Percentiles rank a stretch among this genome's conserved stretches.
Evolutionary conservation across 106 monocot genomes (phyloP).

Genomic region (Posidonia australis): DNA sequence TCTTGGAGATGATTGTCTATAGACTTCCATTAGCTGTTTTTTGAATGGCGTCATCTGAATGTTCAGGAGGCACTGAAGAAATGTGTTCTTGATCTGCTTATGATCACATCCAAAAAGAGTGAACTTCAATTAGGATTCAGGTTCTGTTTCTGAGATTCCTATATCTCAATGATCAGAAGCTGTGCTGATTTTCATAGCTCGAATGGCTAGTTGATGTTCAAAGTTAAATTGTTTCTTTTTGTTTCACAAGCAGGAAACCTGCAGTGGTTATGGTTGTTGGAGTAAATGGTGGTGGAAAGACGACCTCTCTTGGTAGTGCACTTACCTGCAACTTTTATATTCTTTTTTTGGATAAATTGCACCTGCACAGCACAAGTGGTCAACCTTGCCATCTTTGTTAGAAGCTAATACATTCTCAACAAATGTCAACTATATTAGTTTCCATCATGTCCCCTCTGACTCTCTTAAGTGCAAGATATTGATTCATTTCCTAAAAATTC

Average conservation of each 20-base stretch:
- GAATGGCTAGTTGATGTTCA: not conserved
- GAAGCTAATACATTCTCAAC: not conserved
- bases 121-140: conserved; percentile 88
- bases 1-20: too few relatives aligned
- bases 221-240: conserved; percentile 4
- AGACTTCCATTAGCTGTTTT: too few relatives aligned
- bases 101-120: conserved; percentile 48
- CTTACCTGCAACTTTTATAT: not conserved
- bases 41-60: not conserved
- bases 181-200: not conserved
- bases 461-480: not conserved
- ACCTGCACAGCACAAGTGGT: not conserved
- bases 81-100: conserved; percentile 58
- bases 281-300: conserved; percentile 97
- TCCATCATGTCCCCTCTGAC: too few relatives aligned
- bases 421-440: too few relatives aligned
- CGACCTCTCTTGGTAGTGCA: conserved; percentile 77
- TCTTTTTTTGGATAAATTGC: not conserved
- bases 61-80: conserved; percentile 74
- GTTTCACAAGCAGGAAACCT: conserved; percentile 53
- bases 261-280: conserved; percentile 96
- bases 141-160: conserved; percentile 12
- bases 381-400: not conserved
- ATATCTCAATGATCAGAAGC: not conserved
- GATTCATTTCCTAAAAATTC: too few relatives aligned